phyloP scores from a whole-genome alignment of 768 basidiomycete species.

The Cyclocybe aegerita region DNA sequence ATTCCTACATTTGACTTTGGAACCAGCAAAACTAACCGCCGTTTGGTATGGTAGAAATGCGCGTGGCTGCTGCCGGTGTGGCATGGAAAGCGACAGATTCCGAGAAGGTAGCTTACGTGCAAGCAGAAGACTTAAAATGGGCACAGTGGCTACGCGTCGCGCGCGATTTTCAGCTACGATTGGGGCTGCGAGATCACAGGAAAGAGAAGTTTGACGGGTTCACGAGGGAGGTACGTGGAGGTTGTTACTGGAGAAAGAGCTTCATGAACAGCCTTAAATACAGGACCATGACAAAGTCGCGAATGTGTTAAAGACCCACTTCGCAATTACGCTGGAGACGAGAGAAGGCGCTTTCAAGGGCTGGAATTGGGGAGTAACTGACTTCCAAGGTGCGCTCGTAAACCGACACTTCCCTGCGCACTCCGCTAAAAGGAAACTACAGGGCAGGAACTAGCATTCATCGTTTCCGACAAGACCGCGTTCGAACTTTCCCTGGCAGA shows the following conservation, averaged over 20 bases:
- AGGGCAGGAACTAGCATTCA: conserved; percentile 92
- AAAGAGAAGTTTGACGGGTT: conserved; percentile 94
- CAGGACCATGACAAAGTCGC: conserved; percentile 92
- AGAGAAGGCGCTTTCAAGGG: conserved; percentile 90
- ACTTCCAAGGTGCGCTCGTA: conserved; percentile 77
- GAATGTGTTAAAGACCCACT: conserved; percentile 81
- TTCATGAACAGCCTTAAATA: not conserved
- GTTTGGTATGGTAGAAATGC: conserved; percentile 59
- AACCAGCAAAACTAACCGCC: conserved; percentile 2
- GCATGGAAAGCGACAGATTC: conserved; percentile 88
- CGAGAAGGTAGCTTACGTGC: conserved; percentile 61
- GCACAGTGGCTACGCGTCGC: conserved; percentile 91
- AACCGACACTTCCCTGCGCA: not conserved
- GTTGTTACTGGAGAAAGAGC: not conserved
- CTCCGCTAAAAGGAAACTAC: conserved; percentile 5
- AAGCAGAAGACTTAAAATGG: conserved; percentile 79
- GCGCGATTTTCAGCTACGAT: conserved; percentile 84
- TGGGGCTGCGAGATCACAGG: conserved; percentile 76
- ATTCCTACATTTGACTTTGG: not conserved
- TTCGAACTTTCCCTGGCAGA: conserved; percentile 87
- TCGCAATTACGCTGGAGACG: conserved; percentile 79
- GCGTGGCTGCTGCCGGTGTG: conserved; percentile 86
- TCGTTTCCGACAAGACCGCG: conserved; percentile 81
- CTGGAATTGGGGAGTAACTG: conserved; percentile 98
- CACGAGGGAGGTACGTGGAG: conserved; percentile 69